phyloP scores from a whole-genome alignment of 2,329 filamentous ascomycete genomes.

The Cladosporium oxysporum region DNA sequence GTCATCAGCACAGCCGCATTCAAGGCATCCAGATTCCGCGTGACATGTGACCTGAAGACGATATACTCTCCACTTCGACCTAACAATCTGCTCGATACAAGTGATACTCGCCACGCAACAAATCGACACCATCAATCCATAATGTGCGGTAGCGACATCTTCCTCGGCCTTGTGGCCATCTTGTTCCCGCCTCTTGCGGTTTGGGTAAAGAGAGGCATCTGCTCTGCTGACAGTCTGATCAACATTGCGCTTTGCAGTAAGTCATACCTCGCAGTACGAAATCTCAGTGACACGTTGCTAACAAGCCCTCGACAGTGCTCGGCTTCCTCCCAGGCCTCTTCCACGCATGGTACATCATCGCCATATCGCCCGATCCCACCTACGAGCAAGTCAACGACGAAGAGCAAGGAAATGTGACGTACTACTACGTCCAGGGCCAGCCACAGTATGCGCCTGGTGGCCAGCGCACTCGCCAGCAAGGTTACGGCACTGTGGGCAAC shows the following conservation, averaged over 20 bases:
- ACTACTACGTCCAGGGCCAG: slow-evolving; percentile 64
- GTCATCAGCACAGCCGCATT: slow-evolving; percentile 4
- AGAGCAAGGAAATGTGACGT: slow-evolving; percentile 63
- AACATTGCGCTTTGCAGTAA: slow-evolving; percentile 81
- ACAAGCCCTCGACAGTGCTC: slow-evolving; percentile 30
- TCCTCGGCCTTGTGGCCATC: slow-evolving; percentile 61
- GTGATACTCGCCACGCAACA: neutral
- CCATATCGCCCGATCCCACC: slow-evolving; percentile 75
- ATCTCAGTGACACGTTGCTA: neutral
- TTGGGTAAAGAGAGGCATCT: slow-evolving; percentile 95
- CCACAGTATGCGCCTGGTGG: slow-evolving; percentile 31
- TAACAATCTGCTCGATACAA: neutral
- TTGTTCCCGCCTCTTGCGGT: slow-evolving; percentile 66
- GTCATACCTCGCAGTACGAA: neutral
- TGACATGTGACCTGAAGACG: slow-evolving; percentile 2
- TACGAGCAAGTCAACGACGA: slow-evolving; percentile 66
- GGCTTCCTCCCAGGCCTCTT: slow-evolving; percentile 75
- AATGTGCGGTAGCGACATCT: slow-evolving; percentile 64
- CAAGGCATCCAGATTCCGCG: slow-evolving; percentile 1
- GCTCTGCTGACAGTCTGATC: slow-evolving; percentile 87
- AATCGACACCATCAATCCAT: slow-evolving; percentile 24
- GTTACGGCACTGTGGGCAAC: slow-evolving; percentile 46
- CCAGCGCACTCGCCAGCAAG: slow-evolving; percentile 23
- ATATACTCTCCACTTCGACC: neutral
- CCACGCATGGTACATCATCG: slow-evolving; percentile 98